phyloP scores from a whole-genome alignment of 2,329 filamentous ascomycete species.

The Aureobasidium subglaciale region DNA sequence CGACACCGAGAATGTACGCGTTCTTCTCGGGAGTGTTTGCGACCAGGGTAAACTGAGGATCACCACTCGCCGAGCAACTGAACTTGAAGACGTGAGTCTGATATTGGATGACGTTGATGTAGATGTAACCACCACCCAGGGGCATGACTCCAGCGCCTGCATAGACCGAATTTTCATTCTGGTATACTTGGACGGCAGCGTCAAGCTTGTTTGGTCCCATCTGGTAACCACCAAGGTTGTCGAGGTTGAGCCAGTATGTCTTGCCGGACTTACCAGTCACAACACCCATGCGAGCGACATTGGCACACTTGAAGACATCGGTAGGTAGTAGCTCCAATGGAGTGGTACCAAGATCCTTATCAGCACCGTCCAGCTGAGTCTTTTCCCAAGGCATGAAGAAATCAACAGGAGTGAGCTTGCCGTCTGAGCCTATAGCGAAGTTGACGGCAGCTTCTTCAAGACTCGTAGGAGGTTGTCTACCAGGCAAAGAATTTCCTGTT shows the following conservation, averaged over 20 bases:
- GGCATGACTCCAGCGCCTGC: constrained; percentile 43
- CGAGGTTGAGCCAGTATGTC: constrained; percentile 43
- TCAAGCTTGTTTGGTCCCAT: constrained; percentile 39
- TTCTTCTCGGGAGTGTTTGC: constrained; percentile 44
- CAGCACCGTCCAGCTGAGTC: constrained; percentile 42
- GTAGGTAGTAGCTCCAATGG: constrained; percentile 40
- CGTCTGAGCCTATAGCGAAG: constrained; percentile 40
- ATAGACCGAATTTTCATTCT: constrained; percentile 45
- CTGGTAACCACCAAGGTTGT: constrained; percentile 45
- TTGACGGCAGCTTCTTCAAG: constrained; percentile 46
- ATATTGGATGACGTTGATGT: constrained; percentile 48
- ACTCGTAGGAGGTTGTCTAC: constrained; percentile 38
- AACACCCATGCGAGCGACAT: constrained; percentile 42
- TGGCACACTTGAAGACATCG: constrained; percentile 37
- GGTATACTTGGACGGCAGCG: constrained; percentile 37
- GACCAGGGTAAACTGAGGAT: constrained; percentile 49
- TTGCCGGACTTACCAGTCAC: constrained; percentile 46
- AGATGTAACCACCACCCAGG: constrained; percentile 42
- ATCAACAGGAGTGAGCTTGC: constrained; percentile 38
- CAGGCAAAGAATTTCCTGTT: constrained; percentile 36
- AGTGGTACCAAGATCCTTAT: constrained; percentile 43
- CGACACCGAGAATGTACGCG: constrained; percentile 48
- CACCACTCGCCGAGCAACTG: constrained; percentile 41
- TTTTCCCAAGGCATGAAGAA: constrained; percentile 49
- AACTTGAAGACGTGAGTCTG: constrained; percentile 53